These are phyloP conservation scores for Aureobasidium subglaciale DNA, from an alignment of 2,329 filamentous ascomycete genomes.

Conservation along the genomic window DNA sequence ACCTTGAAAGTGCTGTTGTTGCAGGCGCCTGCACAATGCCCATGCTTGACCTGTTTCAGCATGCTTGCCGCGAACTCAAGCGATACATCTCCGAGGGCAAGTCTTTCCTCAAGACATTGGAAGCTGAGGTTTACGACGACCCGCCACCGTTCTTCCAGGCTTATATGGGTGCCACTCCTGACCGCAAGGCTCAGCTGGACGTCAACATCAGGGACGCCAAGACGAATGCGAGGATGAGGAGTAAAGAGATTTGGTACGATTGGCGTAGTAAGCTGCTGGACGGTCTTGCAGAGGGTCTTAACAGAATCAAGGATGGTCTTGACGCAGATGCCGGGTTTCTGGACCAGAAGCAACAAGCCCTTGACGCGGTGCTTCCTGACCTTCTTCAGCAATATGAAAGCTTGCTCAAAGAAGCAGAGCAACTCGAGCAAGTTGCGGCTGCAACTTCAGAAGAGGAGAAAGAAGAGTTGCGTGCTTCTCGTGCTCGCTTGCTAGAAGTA, in stretches of 20 bases:
- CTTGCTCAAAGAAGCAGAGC: conserved; percentile 56
- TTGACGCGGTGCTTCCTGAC: conserved; percentile 60
- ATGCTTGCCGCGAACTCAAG: conserved; percentile 90
- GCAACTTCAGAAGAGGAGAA: conserved; percentile 76
- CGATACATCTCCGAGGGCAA: conserved; percentile 93
- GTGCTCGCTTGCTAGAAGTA: conserved; percentile 58
- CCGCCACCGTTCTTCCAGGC: conserved; percentile 89
- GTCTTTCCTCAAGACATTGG: conserved; percentile 82
- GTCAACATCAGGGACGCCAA: conserved; percentile 98
- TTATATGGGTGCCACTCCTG: conserved; percentile 77
- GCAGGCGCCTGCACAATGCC: conserved; percentile 87
- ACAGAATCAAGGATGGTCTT: conserved; percentile 71
- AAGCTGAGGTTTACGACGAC: conserved; percentile 78
- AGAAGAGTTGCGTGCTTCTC: conserved; percentile 65
- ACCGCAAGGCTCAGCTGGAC: conserved; percentile 82
- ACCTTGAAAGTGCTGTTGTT: conserved; percentile 71
- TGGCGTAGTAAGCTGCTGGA: conserved; percentile 88
- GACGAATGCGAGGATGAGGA: conserved; percentile 78
- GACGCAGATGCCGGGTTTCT: conserved; percentile 62
- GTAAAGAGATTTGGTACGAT: conserved; percentile 96
- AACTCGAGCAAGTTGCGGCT: conserved; percentile 61
- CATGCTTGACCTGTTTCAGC: conserved; percentile 89
- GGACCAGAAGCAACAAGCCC: conserved; percentile 58
- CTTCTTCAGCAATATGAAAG: conserved; percentile 54
- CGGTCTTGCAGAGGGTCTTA: conserved; percentile 72